phyloP scores from a whole-genome alignment of 108 stramenopile species.

The Fistulifera pelliculosa region DNA sequence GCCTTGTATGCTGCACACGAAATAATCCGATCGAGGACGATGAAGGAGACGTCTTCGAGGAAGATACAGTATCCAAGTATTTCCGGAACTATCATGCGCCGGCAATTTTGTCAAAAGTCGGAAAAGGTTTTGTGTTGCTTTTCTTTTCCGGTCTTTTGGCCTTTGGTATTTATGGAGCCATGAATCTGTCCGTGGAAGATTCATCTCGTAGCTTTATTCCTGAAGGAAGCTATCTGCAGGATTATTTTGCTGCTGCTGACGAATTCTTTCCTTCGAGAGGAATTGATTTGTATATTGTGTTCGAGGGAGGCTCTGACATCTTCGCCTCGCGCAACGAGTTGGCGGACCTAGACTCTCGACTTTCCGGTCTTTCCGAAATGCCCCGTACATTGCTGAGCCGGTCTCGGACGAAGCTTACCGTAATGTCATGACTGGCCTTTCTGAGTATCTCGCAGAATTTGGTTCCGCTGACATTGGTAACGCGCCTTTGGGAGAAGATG shows the following conservation, averaged over 20 bases:
- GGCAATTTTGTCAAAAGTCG: conserved; percentile 30
- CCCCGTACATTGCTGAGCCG: conserved; percentile 61
- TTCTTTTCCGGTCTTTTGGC: conserved; percentile 34
- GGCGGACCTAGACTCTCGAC: conserved; percentile 30
- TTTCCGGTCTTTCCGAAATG: conserved; percentile 23
- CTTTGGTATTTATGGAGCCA: conserved; percentile 39
- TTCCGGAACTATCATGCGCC: conserved; percentile 56
- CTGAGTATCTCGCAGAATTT: conserved; percentile 16
- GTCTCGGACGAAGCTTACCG: conserved; percentile 30
- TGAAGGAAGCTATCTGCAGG: conserved; percentile 58
- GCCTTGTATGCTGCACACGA: conserved; percentile 48
- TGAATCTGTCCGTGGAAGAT: conserved; percentile 48
- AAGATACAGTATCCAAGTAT: conserved; percentile 28
- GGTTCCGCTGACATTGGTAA: conserved; percentile 20
- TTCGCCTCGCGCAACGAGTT: conserved; percentile 31
- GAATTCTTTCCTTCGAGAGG: conserved; percentile 37
- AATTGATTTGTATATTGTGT: conserved; percentile 19
- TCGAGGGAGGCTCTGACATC: conserved; percentile 13
- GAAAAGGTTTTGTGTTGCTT: conserved; percentile 27
- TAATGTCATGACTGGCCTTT: conserved; percentile 47
- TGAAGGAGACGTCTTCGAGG: conserved; percentile 6
- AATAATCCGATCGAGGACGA: conserved; percentile 8
- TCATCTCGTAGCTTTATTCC: conserved; percentile 64
- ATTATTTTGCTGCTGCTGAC: conserved; percentile 39
- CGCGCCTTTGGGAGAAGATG: conserved; percentile 31